These are phyloP conservation scores for Stagonosporopsis vannaccii DNA, from an alignment of 2,329 filamentous ascomycete genomes.

Conservation along the genomic window DNA sequence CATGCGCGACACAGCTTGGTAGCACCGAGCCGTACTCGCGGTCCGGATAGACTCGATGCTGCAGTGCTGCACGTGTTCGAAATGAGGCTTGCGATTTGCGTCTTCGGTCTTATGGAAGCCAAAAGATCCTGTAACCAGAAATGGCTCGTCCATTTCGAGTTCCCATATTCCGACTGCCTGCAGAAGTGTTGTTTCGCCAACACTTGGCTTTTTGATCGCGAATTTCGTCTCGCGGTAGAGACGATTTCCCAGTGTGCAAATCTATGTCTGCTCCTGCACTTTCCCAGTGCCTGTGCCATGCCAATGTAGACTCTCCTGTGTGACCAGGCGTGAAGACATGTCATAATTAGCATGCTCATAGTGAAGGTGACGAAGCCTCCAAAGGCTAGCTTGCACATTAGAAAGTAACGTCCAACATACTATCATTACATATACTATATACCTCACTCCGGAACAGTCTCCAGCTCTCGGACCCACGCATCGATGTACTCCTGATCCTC, in stretches of 20 bases:
- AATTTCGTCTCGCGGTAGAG: neutral
- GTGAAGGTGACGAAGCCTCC: neutral
- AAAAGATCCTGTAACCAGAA: neutral
- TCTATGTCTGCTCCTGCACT: neutral
- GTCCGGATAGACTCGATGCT: no score
- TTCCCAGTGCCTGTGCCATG: neutral
- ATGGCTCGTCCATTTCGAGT: neutral
- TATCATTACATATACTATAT: neutral
- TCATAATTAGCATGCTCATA: neutral
- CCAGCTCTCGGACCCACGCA: conserved; percentile 16
- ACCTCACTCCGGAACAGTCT: conserved; percentile 1
- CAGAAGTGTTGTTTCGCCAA: neutral
- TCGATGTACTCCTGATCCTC: conserved; percentile 19
- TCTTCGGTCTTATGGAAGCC: neutral
- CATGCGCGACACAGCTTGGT: neutral
- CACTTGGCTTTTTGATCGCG: neutral
- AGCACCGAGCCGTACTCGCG: neutral
- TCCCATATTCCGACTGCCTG: neutral
- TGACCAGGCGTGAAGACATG: no score
- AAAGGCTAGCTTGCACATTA: neutral
- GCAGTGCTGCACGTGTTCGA: neutral
- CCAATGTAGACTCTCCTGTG: no score
- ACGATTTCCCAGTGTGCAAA: neutral
- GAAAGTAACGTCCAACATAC: neutral
- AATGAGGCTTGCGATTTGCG: neutral